A percentile compares a stretch with the other conserved stretches of the same genome.
These are phyloP conservation scores for Cardiospermum halicacabum DNA, from an alignment of 345 rosid genomes.

Conservation along the genomic window DNA sequence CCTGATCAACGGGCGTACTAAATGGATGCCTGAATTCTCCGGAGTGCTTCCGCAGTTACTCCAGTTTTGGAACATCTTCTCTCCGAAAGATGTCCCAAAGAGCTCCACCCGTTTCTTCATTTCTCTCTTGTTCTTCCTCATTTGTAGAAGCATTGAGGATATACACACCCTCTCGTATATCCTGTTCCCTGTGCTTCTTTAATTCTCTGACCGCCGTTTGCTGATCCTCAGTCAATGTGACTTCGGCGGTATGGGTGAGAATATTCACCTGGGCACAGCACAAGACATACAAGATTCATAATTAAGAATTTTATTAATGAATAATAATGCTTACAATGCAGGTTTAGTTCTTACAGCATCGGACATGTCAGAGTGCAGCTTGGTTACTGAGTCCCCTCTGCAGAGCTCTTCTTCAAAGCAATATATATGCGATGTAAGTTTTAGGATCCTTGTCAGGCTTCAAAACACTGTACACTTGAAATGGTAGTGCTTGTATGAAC, in stretches of 20 bases:
- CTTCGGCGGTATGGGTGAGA: constrained; percentile 67
- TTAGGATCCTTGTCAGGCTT: constrained; percentile 95
- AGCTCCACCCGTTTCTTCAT: constrained; percentile 43
- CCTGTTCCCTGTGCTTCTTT: constrained; percentile 60
- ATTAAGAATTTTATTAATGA: too few relatives aligned
- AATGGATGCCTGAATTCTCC: constrained; percentile 70
- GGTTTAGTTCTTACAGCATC: constrained; percentile 69
- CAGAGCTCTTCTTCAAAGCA: constrained; percentile 73
- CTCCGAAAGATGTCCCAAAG: constrained; percentile 94
- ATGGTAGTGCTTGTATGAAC: constrained; percentile 73
- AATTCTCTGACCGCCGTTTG: constrained; percentile 36
- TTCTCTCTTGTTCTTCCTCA: constrained; percentile 1
- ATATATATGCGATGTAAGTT: constrained; percentile 85
- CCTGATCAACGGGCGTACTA: constrained; percentile 64
- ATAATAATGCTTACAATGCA: too few relatives aligned
- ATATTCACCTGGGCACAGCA: constrained; percentile 57
- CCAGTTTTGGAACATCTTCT: constrained; percentile 76
- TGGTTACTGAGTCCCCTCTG: constrained; percentile 93
- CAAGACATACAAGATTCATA: too few relatives aligned
- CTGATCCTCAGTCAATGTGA: constrained; percentile 47
- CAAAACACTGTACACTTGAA: constrained; percentile 60
- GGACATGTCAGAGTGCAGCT: constrained; percentile 89
- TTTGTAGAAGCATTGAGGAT: background rate
- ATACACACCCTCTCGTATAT: constrained; percentile 37
- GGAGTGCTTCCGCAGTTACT: constrained; percentile 62